Conservation (phyloP, 805 yeast species). For the Tanozyma kutaoensis region DNA sequence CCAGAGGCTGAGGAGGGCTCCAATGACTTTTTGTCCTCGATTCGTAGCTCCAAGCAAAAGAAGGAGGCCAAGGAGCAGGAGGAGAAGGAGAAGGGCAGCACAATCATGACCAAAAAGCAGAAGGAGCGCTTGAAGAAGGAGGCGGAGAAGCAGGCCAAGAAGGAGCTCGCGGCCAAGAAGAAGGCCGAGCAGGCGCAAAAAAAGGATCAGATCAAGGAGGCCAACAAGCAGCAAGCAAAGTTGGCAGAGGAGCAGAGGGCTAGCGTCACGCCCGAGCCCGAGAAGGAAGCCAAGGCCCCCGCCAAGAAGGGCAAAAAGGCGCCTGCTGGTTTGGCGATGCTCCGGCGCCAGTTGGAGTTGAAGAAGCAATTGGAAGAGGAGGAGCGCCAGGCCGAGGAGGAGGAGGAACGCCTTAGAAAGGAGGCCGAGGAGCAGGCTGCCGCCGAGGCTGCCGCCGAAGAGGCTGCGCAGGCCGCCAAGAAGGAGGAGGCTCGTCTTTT, state of each 20-base stretch:
- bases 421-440: slow-evolving; percentile 37
- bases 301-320: slow-evolving; percentile 46
- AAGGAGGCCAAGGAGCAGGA: slow-evolving; percentile 56
- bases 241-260: too few relatives aligned
- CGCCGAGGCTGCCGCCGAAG: slow-evolving; percentile 56
- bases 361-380: slow-evolving; percentile 84
- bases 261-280: too few relatives aligned
- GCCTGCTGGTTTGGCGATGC: slow-evolving; percentile 85
- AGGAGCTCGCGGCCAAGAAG: slow-evolving; percentile 78
- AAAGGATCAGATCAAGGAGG: slow-evolving; percentile 41
- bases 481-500: slow-evolving; percentile 80
- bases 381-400: slow-evolving; percentile 58
- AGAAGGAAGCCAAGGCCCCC: slow-evolving; percentile 21
- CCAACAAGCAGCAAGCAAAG: slow-evolving; percentile 28
- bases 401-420: slow-evolving; percentile 35
- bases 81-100: slow-evolving; percentile 36
- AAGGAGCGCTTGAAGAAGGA: slow-evolving; percentile 93
- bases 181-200: slow-evolving; percentile 55
- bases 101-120: slow-evolving; percentile 82
- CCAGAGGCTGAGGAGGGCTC: slow-evolving; percentile 3
- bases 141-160: slow-evolving; percentile 80
- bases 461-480: slow-evolving; percentile 47
- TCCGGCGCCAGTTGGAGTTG: slow-evolving; percentile 79
- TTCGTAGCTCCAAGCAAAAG: slow-evolving; percentile 69
- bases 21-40: slow-evolving; percentile 66